Evolutionary conservation across 2,329 filamentous ascomycete species (phyloP).

Genomic region (Atkinsonella hypoxylon): DNA sequence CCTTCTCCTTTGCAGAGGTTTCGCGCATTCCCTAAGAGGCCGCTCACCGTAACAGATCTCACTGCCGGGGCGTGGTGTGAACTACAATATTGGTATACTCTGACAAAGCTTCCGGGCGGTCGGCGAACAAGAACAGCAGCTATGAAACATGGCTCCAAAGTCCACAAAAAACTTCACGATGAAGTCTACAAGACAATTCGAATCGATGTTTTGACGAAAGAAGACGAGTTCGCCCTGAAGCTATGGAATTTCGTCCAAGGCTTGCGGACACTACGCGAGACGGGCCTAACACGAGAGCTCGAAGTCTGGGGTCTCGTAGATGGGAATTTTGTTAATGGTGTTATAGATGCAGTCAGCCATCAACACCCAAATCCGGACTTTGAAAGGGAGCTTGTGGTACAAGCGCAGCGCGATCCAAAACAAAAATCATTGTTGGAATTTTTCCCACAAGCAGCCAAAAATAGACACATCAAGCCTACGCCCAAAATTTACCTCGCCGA

Average conservation of each 20-base stretch:
- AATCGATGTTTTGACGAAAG: constrained; percentile 59
- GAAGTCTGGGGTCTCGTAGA: constrained; percentile 79
- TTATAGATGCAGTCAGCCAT: constrained; percentile 79
- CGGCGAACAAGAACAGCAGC: constrained; percentile 63
- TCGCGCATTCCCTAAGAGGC: constrained; percentile 62
- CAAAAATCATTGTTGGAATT: constrained; percentile 31
- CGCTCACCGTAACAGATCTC: constrained; percentile 78
- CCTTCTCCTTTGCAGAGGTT: constrained; percentile 63
- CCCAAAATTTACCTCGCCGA: constrained; percentile 63
- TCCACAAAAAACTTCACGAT: constrained; percentile 77
- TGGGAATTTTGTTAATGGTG: constrained; percentile 71
- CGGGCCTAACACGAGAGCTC: constrained; percentile 61
- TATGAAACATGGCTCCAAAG: constrained; percentile 70
- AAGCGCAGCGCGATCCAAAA: constrained; percentile 14
- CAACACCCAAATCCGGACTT: constrained; percentile 61
- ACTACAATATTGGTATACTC: constrained; percentile 79
- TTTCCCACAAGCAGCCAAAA: constrained; percentile 19
- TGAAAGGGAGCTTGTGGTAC: constrained; percentile 43
- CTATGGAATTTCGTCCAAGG: constrained; percentile 91
- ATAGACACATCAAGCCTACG: not conserved
- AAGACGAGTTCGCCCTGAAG: constrained; percentile 70
- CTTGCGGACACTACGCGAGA: constrained; percentile 58
- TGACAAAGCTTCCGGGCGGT: constrained; percentile 60
- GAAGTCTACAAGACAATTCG: constrained; percentile 69
- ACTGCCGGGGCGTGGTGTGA: constrained; percentile 92